phyloP scores from a whole-genome alignment of 495 filamentous ascomycete species.

The Margaritispora aquatica region DNA sequence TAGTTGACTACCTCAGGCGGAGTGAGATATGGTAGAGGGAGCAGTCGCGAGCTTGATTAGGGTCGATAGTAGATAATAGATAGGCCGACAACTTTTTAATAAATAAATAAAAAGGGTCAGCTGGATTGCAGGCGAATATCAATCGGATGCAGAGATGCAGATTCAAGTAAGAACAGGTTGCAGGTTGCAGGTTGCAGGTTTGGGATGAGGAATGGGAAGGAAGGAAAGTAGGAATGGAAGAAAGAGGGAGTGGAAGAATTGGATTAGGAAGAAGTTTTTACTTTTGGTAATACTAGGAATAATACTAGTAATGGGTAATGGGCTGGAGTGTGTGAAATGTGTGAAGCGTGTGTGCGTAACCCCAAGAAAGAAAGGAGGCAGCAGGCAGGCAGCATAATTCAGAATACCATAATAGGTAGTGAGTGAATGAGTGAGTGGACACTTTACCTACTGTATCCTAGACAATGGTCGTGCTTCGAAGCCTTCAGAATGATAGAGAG shows the following conservation, averaged over 20 bases:
- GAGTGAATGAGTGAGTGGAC: too few relatives aligned
- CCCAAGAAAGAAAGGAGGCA: not conserved
- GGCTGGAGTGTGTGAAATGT: not conserved
- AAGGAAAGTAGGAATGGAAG: not conserved
- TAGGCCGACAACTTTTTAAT: not conserved
- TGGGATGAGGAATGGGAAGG: not conserved
- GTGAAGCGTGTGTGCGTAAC: conserved; percentile 6
- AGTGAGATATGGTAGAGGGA: too few relatives aligned
- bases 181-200: too few relatives aligned
- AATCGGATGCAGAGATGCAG: conserved; percentile 5
- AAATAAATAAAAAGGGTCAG: too few relatives aligned
- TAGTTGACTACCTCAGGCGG: too few relatives aligned
- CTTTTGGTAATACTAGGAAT: too few relatives aligned
- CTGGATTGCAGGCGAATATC: conserved; percentile 16
- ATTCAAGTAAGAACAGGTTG: not conserved
- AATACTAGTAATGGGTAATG: too few relatives aligned
- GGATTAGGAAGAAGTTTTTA: conserved; percentile 2
- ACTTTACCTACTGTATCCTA: too few relatives aligned
- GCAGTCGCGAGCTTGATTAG: not conserved
- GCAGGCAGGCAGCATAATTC: too few relatives aligned
- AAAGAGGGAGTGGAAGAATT: conserved; percentile 10
- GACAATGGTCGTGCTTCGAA: not conserved
- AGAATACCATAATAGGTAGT: too few relatives aligned
- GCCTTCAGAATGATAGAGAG: not conserved
- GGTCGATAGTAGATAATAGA: too few relatives aligned